phyloP scores from a whole-genome alignment of 495 filamentous ascomycete genomes.

The Talaromyces wortmannii region DNA sequence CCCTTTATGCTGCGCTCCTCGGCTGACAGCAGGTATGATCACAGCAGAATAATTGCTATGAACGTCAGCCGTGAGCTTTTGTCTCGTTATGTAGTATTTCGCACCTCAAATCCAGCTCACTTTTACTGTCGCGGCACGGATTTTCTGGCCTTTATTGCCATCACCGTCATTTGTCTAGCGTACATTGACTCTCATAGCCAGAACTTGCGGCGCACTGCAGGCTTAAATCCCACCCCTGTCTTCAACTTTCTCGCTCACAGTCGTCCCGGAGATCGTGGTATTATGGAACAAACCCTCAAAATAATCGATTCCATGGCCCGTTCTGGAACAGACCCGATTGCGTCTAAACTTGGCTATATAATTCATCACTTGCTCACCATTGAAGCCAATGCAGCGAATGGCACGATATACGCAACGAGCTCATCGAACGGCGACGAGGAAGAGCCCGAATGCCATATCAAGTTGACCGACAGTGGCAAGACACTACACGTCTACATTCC shows the following conservation, averaged over 20 bases:
- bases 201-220: not conserved
- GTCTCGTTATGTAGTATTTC: conserved; percentile 30
- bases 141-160: conserved; percentile 41
- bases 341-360: conserved; percentile 30
- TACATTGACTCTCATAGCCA: conserved; percentile 19
- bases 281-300: conserved; percentile 33
- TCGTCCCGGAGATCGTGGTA: conserved; percentile 28
- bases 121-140: conserved; percentile 43
- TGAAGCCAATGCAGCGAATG: conserved; percentile 13
- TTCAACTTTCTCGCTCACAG: conserved; percentile 29
- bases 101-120: conserved; percentile 18
- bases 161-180: conserved; percentile 24
- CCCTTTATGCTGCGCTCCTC: conserved; percentile 21
- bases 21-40: conserved; percentile 11
- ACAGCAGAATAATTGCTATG: conserved; percentile 30
- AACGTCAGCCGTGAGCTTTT: conserved; percentile 40
- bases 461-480: conserved; percentile 6
- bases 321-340: conserved; percentile 10
- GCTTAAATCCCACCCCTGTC: not conserved
- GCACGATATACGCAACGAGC: conserved; percentile 14
- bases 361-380: conserved; percentile 21
- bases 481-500: conserved; percentile 23
- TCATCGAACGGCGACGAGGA: conserved; percentile 8
- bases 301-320: conserved; percentile 21
- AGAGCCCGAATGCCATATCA: conserved; percentile 6